Evolutionary conservation across 1,284 basidiomycete genomes (phyloP).

Genomic region (Ustilago sp.): DNA sequence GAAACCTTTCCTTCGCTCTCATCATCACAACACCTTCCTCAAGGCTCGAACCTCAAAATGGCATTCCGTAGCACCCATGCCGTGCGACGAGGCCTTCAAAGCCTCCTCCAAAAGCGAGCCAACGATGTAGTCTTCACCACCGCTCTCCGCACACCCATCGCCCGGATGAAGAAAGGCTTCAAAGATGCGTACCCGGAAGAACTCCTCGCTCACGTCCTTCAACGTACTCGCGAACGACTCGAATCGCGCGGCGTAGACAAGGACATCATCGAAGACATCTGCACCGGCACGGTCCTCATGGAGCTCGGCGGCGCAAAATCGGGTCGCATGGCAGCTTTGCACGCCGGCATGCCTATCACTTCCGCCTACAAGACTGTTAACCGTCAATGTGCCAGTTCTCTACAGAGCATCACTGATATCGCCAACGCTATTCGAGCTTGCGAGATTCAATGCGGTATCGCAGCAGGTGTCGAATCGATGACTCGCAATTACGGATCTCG

Average conservation of each 20-base stretch:
- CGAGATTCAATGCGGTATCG: slow-evolving; percentile 63
- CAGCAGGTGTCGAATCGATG: slow-evolving; percentile 67
- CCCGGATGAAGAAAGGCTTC: slow-evolving; percentile 67
- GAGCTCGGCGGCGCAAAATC: slow-evolving; percentile 70
- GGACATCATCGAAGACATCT: slow-evolving; percentile 68
- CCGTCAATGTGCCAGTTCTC: slow-evolving; percentile 69
- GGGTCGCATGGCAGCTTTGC: slow-evolving; percentile 69
- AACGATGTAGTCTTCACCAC: slow-evolving; percentile 68
- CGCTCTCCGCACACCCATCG: slow-evolving; percentile 70
- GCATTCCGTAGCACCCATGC: slow-evolving; percentile 48
- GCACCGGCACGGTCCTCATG: slow-evolving; percentile 70
- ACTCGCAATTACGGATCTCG: slow-evolving; percentile 67
- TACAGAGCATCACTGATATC: slow-evolving; percentile 70
- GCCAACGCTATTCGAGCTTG: slow-evolving; percentile 68
- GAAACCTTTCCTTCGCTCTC: no score
- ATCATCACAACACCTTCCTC: not conserved
- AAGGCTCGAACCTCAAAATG: slow-evolving; percentile 26
- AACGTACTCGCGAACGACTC: slow-evolving; percentile 62
- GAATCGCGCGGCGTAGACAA: slow-evolving; percentile 68
- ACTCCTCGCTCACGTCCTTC: slow-evolving; percentile 67
- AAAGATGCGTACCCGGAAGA: slow-evolving; percentile 69
- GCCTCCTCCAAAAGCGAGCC: slow-evolving; percentile 59
- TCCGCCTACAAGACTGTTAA: slow-evolving; percentile 66
- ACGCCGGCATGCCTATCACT: slow-evolving; percentile 63
- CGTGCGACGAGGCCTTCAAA: slow-evolving; percentile 49